Evolutionary conservation across 768 basidiomycete genomes (phyloP).

Genomic region (Boletus insuetus): DNA sequence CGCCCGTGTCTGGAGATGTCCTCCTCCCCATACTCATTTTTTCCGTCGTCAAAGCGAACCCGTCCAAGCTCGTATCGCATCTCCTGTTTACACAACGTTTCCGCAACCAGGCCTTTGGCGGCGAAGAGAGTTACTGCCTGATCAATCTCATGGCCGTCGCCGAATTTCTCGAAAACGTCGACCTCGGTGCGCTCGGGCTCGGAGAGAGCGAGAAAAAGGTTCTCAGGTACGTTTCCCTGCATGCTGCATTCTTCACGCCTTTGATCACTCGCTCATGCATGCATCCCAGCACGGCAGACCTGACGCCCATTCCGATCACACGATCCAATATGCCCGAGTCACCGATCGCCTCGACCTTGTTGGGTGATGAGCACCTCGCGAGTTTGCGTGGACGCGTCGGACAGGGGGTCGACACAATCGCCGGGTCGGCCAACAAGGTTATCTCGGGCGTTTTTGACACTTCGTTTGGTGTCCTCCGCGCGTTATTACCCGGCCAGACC

Average conservation of each 20-base stretch:
- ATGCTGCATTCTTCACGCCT: neutral
- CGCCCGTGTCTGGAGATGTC: slow-evolving; percentile 79
- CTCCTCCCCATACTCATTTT: slow-evolving; percentile 93
- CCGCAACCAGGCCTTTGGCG: slow-evolving; percentile 33
- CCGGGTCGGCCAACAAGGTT: slow-evolving; percentile 78
- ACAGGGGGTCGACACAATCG: slow-evolving; percentile 75
- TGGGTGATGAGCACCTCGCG: slow-evolving; percentile 48
- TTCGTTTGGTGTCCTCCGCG: slow-evolving; percentile 82
- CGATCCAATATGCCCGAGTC: slow-evolving; percentile 48
- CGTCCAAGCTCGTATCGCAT: slow-evolving; percentile 66
- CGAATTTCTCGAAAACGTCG: slow-evolving; percentile 94
- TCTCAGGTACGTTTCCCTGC: slow-evolving; percentile 45
- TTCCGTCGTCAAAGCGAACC: slow-evolving; percentile 91
- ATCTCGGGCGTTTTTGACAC: slow-evolving; percentile 86
- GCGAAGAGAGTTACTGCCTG: slow-evolving; percentile 88
- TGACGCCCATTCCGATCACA: slow-evolving; percentile 76
- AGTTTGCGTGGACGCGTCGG: slow-evolving; percentile 73
- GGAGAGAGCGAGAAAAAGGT: slow-evolving; percentile 56
- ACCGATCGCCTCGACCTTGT: slow-evolving; percentile 35
- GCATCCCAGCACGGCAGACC: slow-evolving; percentile 60
- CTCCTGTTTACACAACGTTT: slow-evolving; percentile 37
- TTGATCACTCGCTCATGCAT: neutral
- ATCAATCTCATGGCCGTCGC: slow-evolving; percentile 95
- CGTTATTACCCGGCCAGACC: slow-evolving; percentile 56
- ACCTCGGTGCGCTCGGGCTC: slow-evolving; percentile 68